Base-by-base conservation (phyloP, 2,329 filamentous ascomycete species). In the Periconia macrospinosa region DNA sequence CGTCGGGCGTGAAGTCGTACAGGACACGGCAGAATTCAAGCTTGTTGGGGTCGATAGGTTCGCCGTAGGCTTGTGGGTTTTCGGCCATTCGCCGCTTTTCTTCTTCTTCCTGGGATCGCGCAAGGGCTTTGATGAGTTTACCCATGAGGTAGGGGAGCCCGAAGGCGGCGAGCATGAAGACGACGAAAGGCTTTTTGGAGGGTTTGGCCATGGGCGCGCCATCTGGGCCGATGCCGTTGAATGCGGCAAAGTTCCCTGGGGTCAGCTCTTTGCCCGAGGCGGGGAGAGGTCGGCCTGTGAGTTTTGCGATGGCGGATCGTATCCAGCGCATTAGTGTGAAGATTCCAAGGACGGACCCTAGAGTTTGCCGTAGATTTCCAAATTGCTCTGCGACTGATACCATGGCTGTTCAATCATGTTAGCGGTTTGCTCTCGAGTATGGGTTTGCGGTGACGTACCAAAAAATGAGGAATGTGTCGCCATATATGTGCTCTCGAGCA, bases 401-500 rank as follows among this genome's bases (percentile, higher is more conserved):
- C 92, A 99, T 97, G 51, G 94, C 94, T 67, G 41, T 30, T 2
- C 2, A 40, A 18, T 8, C 14, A 1, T 41, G n/a, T 52, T 70
- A 57, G 69, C 61, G 30, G 41, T 49, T 43, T 41, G 37, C 33
- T 6, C 40, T 33, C 3, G 7, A 11, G 15, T 1, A 8, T 18
- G 41, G 47, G 42, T 6, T 11, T 20, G 20, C 14, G 23, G 3
- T 15, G 14, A 76, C 88, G 67, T 83, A 96, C 92, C 92, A 69
- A 97, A 99, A 76, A 99, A 99, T 50, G 91, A 96, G 6, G 92
- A 97, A 76, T 99, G 94, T 0, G 94, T 99, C 30, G 95, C 94
- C 95, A 99, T 99, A 68, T 97, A 99, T 11, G 94, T 97, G 79
- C 94, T 97, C 78, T 99, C 94, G 27, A 99, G 83, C 94, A 99